Evolutionary conservation across 2,329 filamentous ascomycete species (phyloP).

Genomic region (Diaporthe sp.): DNA sequence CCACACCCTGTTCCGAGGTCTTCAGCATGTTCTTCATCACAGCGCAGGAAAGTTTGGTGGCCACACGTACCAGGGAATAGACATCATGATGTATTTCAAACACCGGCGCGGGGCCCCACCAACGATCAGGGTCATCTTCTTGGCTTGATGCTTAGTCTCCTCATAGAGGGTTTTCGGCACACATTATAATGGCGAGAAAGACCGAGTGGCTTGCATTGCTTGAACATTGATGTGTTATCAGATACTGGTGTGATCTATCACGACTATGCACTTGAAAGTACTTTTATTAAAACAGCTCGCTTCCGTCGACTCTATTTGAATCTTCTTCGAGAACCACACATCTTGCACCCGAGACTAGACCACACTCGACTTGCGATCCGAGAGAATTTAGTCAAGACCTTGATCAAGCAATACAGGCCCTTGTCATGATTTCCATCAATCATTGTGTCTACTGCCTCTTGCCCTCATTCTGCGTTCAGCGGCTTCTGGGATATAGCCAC

Average conservation of each 20-base stretch:
- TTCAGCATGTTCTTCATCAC: no score
- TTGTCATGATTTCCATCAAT: accelerated
- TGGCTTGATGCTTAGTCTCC: no score
- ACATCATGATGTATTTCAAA: no score
- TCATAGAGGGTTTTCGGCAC: no score
- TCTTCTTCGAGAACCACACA: background rate
- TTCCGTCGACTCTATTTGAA: background rate
- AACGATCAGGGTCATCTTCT: no score
- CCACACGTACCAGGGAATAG: no score
- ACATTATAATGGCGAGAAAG: no score
- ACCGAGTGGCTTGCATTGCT: background rate
- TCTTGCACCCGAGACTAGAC: background rate
- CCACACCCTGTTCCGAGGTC: no score
- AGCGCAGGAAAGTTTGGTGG: no score
- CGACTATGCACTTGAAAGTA: background rate
- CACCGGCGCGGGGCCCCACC: no score
- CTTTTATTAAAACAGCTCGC: background rate
- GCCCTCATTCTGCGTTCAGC: background rate
- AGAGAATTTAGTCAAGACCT: background rate
- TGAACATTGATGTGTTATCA: no score
- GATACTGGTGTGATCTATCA: background rate
- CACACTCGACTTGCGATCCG: background rate
- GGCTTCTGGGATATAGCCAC: background rate
- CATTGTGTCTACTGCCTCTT: background rate
- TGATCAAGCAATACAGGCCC: background rate